Conservation (phyloP, 1,284 basidiomycete species). For the Tranzscheliella williamsii region DNA sequence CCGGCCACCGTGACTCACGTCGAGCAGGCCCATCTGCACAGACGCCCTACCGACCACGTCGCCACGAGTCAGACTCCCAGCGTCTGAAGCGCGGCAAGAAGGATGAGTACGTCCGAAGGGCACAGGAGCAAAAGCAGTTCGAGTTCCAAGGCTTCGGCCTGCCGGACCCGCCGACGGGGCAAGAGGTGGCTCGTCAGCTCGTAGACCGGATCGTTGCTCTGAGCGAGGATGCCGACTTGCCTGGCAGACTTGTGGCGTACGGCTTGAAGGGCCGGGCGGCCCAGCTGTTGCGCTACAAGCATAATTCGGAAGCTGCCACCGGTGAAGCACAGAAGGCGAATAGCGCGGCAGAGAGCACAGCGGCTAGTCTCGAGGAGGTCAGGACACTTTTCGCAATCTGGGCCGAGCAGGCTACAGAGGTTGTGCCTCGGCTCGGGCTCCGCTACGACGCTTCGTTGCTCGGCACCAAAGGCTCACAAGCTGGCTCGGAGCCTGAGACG, state of each 20-base stretch:
- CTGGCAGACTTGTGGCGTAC: slow-evolving; percentile 15
- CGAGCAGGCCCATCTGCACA: no score
- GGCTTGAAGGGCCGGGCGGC: slow-evolving; percentile 22
- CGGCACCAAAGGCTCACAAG: no score
- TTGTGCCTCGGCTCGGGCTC: not conserved
- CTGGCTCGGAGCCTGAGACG: no score
- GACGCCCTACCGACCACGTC: no score
- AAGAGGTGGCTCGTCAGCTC: slow-evolving; percentile 15
- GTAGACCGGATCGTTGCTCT: slow-evolving; percentile 9
- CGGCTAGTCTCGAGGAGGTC: not conserved
- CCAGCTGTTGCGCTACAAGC: slow-evolving; percentile 2
- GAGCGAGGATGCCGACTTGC: slow-evolving; percentile 6
- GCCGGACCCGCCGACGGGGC: slow-evolving; percentile 13
- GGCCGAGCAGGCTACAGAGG: not conserved
- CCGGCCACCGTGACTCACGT: no score
- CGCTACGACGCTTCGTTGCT: not conserved
- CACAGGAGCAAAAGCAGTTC: not conserved
- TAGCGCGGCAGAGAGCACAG: not conserved
- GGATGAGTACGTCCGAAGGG: not conserved
- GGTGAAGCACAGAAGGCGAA: slow-evolving; percentile 2
- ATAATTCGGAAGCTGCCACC: not conserved
- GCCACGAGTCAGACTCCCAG: not conserved
- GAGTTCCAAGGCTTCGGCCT: not conserved
- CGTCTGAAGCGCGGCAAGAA: not conserved
- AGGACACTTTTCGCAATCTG: not conserved